Conservation (phyloP, 2,329 filamentous ascomycete species). For the Bipolaris sorokiniana region DNA sequence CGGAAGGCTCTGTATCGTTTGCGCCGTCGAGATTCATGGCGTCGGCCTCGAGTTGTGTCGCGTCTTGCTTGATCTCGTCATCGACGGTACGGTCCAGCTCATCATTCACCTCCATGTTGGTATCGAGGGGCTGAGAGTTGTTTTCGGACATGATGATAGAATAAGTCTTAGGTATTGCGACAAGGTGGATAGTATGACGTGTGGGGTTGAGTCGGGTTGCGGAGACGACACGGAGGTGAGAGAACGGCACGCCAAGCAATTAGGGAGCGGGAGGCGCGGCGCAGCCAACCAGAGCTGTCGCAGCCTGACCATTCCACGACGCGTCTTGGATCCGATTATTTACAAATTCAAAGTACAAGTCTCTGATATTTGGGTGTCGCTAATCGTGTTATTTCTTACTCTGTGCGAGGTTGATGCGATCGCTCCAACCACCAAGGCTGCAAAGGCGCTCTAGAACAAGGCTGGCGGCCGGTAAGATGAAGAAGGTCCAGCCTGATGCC, state of each 20-base stretch:
- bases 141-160: constrained; percentile 42
- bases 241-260: constrained; percentile 20
- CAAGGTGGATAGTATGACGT: constrained; percentile 12
- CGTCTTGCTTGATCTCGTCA: constrained; percentile 49
- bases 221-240: constrained; percentile 26
- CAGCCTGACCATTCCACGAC: background rate
- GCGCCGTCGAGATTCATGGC: constrained; percentile 52
- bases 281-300: constrained; percentile 1
- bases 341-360: background rate
- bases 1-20: constrained; percentile 43
- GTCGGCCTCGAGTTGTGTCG: constrained; percentile 41
- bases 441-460: background rate
- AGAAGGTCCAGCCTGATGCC: background rate
- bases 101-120: constrained; percentile 43
- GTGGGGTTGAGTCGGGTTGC: constrained; percentile 14
- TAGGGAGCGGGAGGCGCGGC: background rate
- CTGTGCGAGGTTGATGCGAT: background rate
- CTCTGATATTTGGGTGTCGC: background rate
- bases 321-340: background rate
- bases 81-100: constrained; percentile 52
- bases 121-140: constrained; percentile 36
- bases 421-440: background rate
- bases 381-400: background rate
- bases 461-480: background rate
- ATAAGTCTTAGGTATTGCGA: constrained; percentile 10